Evolutionary conservation across 805 yeast genomes (phyloP), one percentile per base, ranked within the genome.

Genomic region (Zygosaccharomyces siamensis): DNA sequence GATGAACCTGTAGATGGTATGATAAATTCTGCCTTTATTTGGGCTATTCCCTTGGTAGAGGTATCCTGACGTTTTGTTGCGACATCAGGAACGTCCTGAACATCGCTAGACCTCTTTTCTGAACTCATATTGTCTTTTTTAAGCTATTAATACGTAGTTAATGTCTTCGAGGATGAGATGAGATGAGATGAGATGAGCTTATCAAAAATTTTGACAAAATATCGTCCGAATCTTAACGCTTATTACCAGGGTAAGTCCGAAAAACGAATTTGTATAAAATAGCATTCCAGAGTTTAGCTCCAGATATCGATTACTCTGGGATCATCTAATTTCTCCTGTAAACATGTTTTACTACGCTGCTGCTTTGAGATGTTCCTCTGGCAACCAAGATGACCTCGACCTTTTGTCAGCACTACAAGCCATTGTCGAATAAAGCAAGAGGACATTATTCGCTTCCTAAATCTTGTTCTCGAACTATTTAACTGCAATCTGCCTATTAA

Each of bases 21-120:
- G 7, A 85, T 68, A 55, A 57, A 89, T 60, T 89, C 93, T 2
- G 83, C 69, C 66, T 89, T 89, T 59, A 89, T 77, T 8, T 83
- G 78, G 0, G 96, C 96, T 45, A 84, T 71, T 41, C 96, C 95
- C 52, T 78, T 80, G 21, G 68, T 48, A 38, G 53, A 51, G 26
- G 46, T 41, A 40, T 64, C 61, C 37, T 54, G 60, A 36, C 56
- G 59, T 51, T 63, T 59, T 10, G 43, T 54, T n/a, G 38, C 45
- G 7, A 27, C 51, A 6, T 37, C 52, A 10, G 47, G 46, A 20
- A 12, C 44, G 4, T 41, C 36, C 16, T 27, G 35, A 8, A 37
- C 18, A 23, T 55, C 61, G 32, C 48, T 54, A 31, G 57, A 53
- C 38, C 58, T 58, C 45, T 63, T 64, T 43, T 64, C 67, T 12